Evolutionary conservation across 225 moss, liverwort and hornwort species (phyloP), one percentile per base, ranked within the genome.

Genomic region (Climacium dendroides): DNA sequence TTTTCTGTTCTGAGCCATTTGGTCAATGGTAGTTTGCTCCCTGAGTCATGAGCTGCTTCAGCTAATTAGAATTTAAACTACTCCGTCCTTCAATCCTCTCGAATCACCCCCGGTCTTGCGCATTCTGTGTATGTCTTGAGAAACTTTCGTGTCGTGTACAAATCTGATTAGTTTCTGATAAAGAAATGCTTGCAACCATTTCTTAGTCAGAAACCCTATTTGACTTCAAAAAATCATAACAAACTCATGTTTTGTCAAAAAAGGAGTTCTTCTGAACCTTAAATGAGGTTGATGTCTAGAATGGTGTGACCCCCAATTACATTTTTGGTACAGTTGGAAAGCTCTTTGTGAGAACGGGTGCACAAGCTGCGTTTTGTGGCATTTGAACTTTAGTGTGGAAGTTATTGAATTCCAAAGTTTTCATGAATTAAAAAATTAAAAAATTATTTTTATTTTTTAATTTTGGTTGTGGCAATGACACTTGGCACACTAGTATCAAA

Each of bases 311-410:
- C 5, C 23, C 3, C 15, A 9, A 5, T 57, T 5, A 10, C 3
- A 4, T 63, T 63, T 9, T 63, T 63, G 13, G 63, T 32, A 63
- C 5, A 2, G 0, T 15, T 32, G 3, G 8, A 32, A 63, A 63
- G 63, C 32, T 10, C 5, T 63, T 0, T 1, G 9, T 1, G 0
- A 32, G 5, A 8, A 32, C 2, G 32, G 7, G 5, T 9, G 63
- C 17, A 32, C 2, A 1, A 17, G 8, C 8, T 63, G 32, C 17
- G 32, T 9, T 63, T 32, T 0, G 32, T 17, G 9, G 17, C 1
- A 0, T 63, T 63, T 18, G 17, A 34, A 63, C 63, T 5, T 18
- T 5, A 0, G 15, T 17, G 18, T 32, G 18, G 18, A 34, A 34
- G 18, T 9, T 63, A 3, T 34, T 5, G 34, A 63, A 62, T 62